A percentile compares a stretch with the other conserved stretches of the same genome.
Conservation (phyloP, 345 rosid species). For the Limnanthes douglasii region DNA sequence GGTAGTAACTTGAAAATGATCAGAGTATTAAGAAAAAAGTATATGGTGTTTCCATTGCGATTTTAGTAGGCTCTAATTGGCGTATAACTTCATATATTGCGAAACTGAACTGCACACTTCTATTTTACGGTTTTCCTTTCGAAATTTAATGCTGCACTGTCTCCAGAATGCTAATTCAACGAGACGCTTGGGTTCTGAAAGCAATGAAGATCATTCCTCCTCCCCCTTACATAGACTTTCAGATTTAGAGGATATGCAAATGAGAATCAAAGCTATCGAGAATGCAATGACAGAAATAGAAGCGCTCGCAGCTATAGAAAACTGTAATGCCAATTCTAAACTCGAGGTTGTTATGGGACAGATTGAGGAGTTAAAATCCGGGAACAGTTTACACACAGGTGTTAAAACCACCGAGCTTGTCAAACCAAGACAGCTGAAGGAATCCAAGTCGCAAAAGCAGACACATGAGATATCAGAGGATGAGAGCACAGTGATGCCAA, state of each 20-base stretch:
- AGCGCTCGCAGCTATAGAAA: conserved; percentile 29
- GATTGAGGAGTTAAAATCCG: conserved; percentile 30
- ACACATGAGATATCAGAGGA: conserved; percentile 29
- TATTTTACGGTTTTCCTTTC: too few relatives aligned
- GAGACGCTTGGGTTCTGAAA: conserved; percentile 9
- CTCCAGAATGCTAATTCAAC: conserved; percentile 26
- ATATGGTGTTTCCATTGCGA: too few relatives aligned
- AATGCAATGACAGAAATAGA: conserved; percentile 40
- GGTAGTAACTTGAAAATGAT: too few relatives aligned
- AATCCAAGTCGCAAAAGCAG: conserved; percentile 17
- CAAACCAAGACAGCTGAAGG: conserved; percentile 17
- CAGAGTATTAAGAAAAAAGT: too few relatives aligned
- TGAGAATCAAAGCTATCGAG: conserved; percentile 54
- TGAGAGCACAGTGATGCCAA: conserved; percentile 52
- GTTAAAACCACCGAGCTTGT: conserved; percentile 13
- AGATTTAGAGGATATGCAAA: conserved; percentile 38
- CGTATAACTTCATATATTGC: too few relatives aligned
- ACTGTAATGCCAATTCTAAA: conserved; percentile 23
- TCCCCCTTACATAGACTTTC: conserved; percentile 13
- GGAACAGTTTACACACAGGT: conserved; percentile 12
- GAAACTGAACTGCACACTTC: too few relatives aligned
- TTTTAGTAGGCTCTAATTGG: too few relatives aligned
- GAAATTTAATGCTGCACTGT: too few relatives aligned
- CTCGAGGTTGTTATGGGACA: conserved; percentile 25
- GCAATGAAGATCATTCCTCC: conserved; percentile 14